phyloP scores from a whole-genome alignment of 2,329 filamentous ascomycete genomes.

The Alternaria gaisen region DNA sequence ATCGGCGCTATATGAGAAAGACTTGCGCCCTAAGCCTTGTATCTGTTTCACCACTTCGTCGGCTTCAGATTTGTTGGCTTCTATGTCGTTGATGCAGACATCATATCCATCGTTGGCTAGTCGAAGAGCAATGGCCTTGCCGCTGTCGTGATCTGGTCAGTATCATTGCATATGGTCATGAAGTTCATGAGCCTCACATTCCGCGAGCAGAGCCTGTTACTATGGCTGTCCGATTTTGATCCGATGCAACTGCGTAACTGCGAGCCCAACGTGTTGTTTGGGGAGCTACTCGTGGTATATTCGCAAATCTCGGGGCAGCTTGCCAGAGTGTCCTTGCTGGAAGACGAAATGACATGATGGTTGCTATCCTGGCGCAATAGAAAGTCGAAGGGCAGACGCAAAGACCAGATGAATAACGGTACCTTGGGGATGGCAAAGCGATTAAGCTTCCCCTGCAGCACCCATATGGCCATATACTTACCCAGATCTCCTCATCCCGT shows the following conservation, averaged over 20 bases:
- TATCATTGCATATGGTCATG: neutral
- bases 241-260: slow-evolving; percentile 34
- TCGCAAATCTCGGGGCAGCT: slow-evolving; percentile 24
- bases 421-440: neutral
- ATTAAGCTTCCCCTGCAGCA: neutral
- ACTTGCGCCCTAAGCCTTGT: slow-evolving; percentile 59
- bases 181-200: slow-evolving; percentile 37
- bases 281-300: slow-evolving; percentile 19
- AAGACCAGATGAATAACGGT: neutral
- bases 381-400: neutral
- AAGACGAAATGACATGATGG: slow-evolving; percentile 34
- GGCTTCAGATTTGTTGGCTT: slow-evolving; percentile 61
- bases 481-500: slow-evolving; percentile 14
- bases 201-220: slow-evolving; percentile 51
- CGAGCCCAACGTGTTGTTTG: slow-evolving; percentile 33
- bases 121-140: slow-evolving; percentile 69
- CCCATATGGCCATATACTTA: slow-evolving; percentile 16
- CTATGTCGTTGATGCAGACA: slow-evolving; percentile 71
- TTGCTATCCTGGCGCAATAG: neutral
- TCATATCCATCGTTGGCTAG: slow-evolving; percentile 72
- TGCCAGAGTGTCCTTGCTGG: slow-evolving; percentile 33
- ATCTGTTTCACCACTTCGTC: slow-evolving; percentile 65
- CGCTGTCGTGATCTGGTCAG: slow-evolving; percentile 52
- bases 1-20: slow-evolving; percentile 67
- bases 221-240: slow-evolving; percentile 45